Conservation (phyloP, 2,329 filamentous ascomycete genomes). For the Biscogniauxia marginata region DNA sequence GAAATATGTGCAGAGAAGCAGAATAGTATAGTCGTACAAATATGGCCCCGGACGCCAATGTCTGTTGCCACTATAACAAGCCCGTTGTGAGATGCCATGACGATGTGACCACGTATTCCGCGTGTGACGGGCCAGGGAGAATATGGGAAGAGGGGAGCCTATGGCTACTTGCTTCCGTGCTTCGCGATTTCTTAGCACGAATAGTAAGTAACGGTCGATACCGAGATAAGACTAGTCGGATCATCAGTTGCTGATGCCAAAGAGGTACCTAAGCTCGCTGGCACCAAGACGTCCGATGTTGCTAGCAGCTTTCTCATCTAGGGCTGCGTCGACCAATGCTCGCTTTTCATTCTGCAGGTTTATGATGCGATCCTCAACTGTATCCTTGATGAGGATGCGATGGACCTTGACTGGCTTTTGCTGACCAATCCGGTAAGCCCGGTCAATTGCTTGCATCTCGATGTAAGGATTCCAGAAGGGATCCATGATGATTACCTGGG, state of each 20-base stretch:
- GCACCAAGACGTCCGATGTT: slow-evolving; percentile 65
- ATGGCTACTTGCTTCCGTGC: not conserved
- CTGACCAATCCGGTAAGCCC: slow-evolving; percentile 86
- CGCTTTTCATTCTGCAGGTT: slow-evolving; percentile 77
- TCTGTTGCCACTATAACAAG: not conserved
- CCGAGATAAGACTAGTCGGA: not conserved
- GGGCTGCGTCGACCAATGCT: slow-evolving; percentile 70
- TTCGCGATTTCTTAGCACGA: not conserved
- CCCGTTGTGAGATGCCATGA: too few species aligned
- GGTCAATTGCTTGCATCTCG: slow-evolving; percentile 88
- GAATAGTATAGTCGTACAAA: not conserved
- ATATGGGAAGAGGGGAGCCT: not conserved
- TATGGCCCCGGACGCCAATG: not conserved
- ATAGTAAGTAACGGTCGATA: not conserved
- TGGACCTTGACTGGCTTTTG: slow-evolving; percentile 72
- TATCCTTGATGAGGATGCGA: slow-evolving; percentile 71
- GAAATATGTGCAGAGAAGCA: not conserved
- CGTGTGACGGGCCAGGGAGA: not conserved
- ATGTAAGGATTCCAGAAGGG: slow-evolving; percentile 95
- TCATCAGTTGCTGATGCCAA: slow-evolving; percentile 41
- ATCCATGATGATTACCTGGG: slow-evolving; percentile 85
- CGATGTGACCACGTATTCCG: too few species aligned
- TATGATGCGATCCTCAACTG: slow-evolving; percentile 86
- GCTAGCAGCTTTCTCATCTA: slow-evolving; percentile 72
- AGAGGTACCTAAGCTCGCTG: slow-evolving; percentile 69